phyloP scores from a whole-genome alignment of 2,329 filamentous ascomycete genomes.

The Cladosporium sp. region DNA sequence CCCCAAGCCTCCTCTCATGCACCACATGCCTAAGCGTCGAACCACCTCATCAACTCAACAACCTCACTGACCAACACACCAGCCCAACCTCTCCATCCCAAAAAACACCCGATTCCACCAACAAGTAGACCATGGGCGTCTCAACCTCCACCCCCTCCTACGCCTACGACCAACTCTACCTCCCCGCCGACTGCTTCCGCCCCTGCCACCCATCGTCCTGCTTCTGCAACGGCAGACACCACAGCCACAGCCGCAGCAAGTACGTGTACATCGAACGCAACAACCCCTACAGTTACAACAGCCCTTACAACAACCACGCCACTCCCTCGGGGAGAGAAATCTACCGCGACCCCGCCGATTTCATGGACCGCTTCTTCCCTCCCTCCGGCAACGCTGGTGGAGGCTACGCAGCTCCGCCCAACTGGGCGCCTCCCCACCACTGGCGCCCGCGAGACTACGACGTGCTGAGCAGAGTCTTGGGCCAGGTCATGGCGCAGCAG shows the following conservation, averaged over 20 bases:
- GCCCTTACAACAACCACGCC: neutral
- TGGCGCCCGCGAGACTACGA: constrained; percentile 27
- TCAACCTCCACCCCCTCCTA: constrained; percentile 19
- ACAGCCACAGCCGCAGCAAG: constrained; percentile 13
- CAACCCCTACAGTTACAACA: constrained; percentile 15
- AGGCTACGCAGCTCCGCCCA: neutral
- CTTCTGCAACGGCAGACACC: constrained; percentile 20
- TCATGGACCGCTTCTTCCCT: constrained; percentile 19
- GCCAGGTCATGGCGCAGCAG: constrained; percentile 19
- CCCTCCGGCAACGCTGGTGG: constrained; percentile 2
- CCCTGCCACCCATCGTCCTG: constrained; percentile 20
- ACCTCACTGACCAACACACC: too few relatives aligned
- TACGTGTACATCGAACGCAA: constrained; percentile 26
- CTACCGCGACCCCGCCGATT: constrained; percentile 23
- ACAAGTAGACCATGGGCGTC: constrained; percentile 28
- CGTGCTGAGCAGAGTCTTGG: constrained; percentile 22
- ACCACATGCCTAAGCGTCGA: too few relatives aligned
- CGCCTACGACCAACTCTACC: constrained; percentile 19
- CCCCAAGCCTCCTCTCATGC: too few relatives aligned
- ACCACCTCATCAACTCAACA: too few relatives aligned
- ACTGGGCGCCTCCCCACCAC: constrained; percentile 15
- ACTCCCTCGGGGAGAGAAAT: constrained; percentile 15
- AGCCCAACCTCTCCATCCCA: too few relatives aligned
- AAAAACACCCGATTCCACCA: too few relatives aligned
- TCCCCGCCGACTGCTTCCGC: constrained; percentile 24